Percentiles rank a stretch among this genome's conserved stretches.
Conservation (phyloP, 1,284 basidiomycete species). For the Entoloma clypeatum region DNA sequence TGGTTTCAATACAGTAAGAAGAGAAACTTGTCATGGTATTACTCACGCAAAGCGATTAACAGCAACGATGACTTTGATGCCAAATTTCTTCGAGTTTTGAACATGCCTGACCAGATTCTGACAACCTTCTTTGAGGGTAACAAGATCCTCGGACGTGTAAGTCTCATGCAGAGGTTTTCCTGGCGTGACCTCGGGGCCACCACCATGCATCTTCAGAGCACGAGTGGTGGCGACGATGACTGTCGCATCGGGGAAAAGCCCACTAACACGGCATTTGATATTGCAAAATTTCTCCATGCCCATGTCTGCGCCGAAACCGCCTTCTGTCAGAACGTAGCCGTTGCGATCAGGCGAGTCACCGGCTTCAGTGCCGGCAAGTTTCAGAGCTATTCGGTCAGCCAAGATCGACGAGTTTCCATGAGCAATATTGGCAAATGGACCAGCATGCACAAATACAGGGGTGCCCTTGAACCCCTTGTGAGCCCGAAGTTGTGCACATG, state of each 20-base stretch:
- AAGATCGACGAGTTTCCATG: constrained; percentile 99
- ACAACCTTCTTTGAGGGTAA: constrained; percentile 88
- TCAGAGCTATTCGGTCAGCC: constrained; percentile 93
- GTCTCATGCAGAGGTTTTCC: constrained; percentile 93
- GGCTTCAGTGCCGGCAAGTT: constrained; percentile 94
- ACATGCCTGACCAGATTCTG: constrained; percentile 94
- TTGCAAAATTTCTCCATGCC: constrained; percentile 99
- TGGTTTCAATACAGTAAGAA: constrained; percentile 7
- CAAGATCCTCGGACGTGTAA: constrained; percentile 92
- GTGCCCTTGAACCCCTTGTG: constrained; percentile 59
- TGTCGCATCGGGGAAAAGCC: constrained; percentile 89
- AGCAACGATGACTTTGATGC: constrained; percentile 94
- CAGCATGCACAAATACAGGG: constrained; percentile 98
- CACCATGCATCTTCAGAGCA: constrained; percentile 99
- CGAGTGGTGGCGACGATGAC: constrained; percentile 97
- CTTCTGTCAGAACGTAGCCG: constrained; percentile 97
- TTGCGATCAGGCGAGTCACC: constrained; percentile 80
- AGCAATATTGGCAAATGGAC: constrained; percentile 98
- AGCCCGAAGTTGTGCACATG: neutral
- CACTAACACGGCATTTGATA: constrained; percentile 97
- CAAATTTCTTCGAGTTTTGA: constrained; percentile 93
- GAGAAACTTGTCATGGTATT: neutral
- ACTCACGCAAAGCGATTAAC: constrained; percentile 94
- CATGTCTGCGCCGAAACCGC: constrained; percentile 99
- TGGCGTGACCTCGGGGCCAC: constrained; percentile 95